phyloP scores from a whole-genome alignment of 2,329 filamentous ascomycete genomes.

The Neofusicoccum sp. region DNA sequence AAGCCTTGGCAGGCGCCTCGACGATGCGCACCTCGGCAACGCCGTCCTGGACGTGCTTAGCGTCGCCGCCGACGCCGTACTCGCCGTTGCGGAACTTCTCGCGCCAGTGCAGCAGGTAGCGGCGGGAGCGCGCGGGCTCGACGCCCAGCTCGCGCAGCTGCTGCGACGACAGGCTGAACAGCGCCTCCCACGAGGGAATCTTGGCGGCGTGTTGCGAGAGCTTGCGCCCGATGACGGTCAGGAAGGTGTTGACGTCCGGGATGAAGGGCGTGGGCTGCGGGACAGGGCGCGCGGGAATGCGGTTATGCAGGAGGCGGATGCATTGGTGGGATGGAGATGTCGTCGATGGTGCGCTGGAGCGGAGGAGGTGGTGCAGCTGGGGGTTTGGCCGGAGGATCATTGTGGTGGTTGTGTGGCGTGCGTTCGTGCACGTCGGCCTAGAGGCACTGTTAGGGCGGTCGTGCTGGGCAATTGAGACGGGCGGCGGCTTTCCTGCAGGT shows the following conservation, averaged over 20 bases:
- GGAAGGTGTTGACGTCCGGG: slow-evolving; percentile 80
- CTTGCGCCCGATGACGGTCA: slow-evolving; percentile 85
- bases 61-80: slow-evolving; percentile 79
- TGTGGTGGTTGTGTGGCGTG: slow-evolving; percentile 19
- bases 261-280: slow-evolving; percentile 80
- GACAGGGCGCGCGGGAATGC: slow-evolving; percentile 44
- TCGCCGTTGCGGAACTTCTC: slow-evolving; percentile 77
- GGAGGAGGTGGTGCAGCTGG: slow-evolving; percentile 9
- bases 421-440: neutral
- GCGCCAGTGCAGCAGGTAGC: slow-evolving; percentile 85
- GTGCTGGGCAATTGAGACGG: neutral
- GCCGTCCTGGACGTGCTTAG: slow-evolving; percentile 67
- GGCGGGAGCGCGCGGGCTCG: slow-evolving; percentile 76
- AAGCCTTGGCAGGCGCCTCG: slow-evolving; percentile 46
- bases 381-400: slow-evolving; percentile 34
- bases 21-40: slow-evolving; percentile 58
- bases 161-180: slow-evolving; percentile 76
- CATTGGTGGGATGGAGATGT: slow-evolving; percentile 19
- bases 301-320: slow-evolving; percentile 39
- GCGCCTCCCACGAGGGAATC: slow-evolving; percentile 83
- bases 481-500: neutral
- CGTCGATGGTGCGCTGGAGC: neutral
- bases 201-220: slow-evolving; percentile 80
- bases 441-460: neutral
- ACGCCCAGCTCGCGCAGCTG: slow-evolving; percentile 82